phyloP scores from a whole-genome alignment of 495 filamentous ascomycete genomes.

The Penicillium simplicissimum region DNA sequence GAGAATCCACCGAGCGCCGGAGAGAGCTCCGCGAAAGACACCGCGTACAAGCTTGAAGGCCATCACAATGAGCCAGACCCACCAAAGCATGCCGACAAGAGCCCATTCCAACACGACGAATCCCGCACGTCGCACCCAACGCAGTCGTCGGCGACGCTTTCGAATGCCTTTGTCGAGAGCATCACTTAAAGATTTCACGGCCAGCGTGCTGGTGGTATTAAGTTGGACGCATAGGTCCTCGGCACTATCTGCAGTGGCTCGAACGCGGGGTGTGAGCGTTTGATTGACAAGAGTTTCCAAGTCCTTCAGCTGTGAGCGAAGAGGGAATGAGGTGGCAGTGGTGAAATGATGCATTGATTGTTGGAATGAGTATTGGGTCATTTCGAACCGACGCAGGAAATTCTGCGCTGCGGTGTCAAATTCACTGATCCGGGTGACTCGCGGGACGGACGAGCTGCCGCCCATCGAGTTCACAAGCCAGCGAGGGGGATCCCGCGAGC shows the following conservation, averaged over 20 bases:
- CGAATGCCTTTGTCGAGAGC: slow-evolving; percentile 71
- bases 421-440: slow-evolving; percentile 59
- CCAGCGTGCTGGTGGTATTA: slow-evolving; percentile 69
- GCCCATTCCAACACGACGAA: slow-evolving; percentile 79
- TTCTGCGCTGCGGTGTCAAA: slow-evolving; percentile 69
- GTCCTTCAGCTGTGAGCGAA: slow-evolving; percentile 48
- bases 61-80: slow-evolving; percentile 79
- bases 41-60: slow-evolving; percentile 62
- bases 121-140: slow-evolving; percentile 68
- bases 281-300: slow-evolving; percentile 54
- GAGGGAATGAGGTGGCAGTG: slow-evolving; percentile 39
- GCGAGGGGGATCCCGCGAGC: slow-evolving; percentile 40
- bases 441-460: slow-evolving; percentile 36
- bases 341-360: slow-evolving; percentile 54
- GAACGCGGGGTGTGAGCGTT: slow-evolving; percentile 63
- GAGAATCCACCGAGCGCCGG: slow-evolving; percentile 70
- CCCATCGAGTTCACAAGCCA: slow-evolving; percentile 39
- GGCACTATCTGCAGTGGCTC: slow-evolving; percentile 68
- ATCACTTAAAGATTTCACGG: slow-evolving; percentile 76
- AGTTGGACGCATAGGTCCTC: slow-evolving; percentile 73
- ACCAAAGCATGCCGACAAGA: slow-evolving; percentile 79
- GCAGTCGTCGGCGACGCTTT: slow-evolving; percentile 65
- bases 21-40: slow-evolving; percentile 55
- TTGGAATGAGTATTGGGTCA: slow-evolving; percentile 55
- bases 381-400: slow-evolving; percentile 57